Conservation (phyloP, 176 grass and related monocot genomes). For the Alopecurus myosuroides region DNA sequence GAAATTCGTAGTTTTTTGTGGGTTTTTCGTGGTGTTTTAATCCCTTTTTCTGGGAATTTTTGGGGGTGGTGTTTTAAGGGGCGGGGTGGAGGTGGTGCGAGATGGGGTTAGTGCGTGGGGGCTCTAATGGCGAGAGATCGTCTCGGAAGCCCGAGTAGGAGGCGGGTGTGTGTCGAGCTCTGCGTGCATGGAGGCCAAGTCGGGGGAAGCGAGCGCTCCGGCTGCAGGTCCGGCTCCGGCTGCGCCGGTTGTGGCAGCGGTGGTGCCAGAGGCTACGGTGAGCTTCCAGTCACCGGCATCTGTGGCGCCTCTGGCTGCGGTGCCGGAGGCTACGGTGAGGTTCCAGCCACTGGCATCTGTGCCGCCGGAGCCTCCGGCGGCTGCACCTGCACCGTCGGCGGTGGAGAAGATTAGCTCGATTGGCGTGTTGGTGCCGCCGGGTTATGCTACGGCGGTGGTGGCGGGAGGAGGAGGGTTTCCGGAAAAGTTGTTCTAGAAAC, state of each 20-base stretch:
- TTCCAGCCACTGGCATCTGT: slow-evolving; percentile 20
- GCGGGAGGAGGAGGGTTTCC: neutral
- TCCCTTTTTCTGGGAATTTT: neutral
- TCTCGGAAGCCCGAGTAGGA: slow-evolving; percentile 20
- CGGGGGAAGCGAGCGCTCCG: slow-evolving; percentile 25
- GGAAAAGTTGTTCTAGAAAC: too few species aligned
- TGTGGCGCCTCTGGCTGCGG: slow-evolving; percentile 2
- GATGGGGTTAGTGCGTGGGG: slow-evolving; percentile 37
- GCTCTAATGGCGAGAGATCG: slow-evolving; percentile 52
- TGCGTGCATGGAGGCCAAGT: slow-evolving; percentile 60
- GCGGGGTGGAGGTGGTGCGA: slow-evolving; percentile 3
- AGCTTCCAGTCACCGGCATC: slow-evolving; percentile 20
- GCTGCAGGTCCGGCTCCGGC: neutral
- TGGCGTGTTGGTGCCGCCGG: slow-evolving; percentile 6
- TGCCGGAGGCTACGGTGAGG: slow-evolving; percentile 19
- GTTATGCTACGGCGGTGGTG: neutral
- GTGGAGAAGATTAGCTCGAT: slow-evolving; percentile 34
- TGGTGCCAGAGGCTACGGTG: slow-evolving; percentile 16
- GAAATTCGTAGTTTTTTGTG: slow-evolving; percentile 17
- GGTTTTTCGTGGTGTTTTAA: neutral
- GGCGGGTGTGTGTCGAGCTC: neutral
- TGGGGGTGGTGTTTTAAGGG: neutral
- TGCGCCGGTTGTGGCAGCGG: neutral
- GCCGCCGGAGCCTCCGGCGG: neutral
- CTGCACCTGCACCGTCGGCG: neutral